Evolutionary conservation across 2,329 filamentous ascomycete species (phyloP), one percentile per base, ranked within the genome.

Genomic region (Exophiala aquamarina): DNA sequence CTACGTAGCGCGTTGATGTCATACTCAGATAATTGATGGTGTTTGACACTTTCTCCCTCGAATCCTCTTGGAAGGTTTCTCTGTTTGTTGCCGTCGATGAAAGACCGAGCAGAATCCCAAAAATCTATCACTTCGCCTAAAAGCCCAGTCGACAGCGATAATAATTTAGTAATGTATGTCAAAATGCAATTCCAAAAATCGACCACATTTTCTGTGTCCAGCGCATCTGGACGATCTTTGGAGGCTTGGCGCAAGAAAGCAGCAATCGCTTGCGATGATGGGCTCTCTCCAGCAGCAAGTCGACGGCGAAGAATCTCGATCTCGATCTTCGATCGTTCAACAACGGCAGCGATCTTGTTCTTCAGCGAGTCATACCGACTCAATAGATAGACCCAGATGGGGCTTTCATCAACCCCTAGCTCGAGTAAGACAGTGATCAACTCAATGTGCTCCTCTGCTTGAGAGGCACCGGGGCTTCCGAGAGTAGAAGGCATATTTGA

Each of bases 331-430:
- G 87, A 85, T n/a, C 90, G 83, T 55, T 97, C 90, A 42, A 89
- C 89, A 11, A 84, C 86, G 0, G 79, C 75, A 33, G 82, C 81
- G 43, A 97, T 92, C 64, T 88, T 94, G 55, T 83, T 83, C 67
- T 93, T 96, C 46, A 98, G 76, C 61, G 91, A 84, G 55, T 95
- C 89, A 63, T 91, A 94, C 36, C 89, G 84, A 61, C 89, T 95
- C 45, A 92, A 74, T 19, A 98, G 81, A 91, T 93, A 98, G 9
- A 94, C 79, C 88, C 89, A 95, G 53, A 98, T 95, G 1, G 93
- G 93, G 60, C 95, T 98, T 50, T 97, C 90, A 8, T 95, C 87
- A 2, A 95, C 90, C 5, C 93, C 94, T 15, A 98, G 75, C 66
- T 98, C 92, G n/a, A 98, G 72, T 43, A 98, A 76, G 28, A 96